Conservation (phyloP, 768 basidiomycete genomes). For the Lenzites betulinus region DNA sequence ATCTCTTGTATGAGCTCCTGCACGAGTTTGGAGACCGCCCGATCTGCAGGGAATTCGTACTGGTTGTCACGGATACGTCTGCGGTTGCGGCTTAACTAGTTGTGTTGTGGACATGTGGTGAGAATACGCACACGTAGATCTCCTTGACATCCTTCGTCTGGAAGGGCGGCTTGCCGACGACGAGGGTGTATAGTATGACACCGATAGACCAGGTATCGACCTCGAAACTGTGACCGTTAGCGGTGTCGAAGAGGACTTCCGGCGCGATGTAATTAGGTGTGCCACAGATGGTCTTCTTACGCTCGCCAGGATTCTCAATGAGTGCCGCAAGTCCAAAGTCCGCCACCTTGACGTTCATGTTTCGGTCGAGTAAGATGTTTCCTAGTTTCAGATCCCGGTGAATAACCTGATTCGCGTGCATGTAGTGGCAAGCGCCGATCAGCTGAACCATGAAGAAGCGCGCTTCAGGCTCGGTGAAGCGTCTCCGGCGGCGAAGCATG, state of each 20-base stretch:
- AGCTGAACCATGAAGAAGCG: conserved; percentile 94
- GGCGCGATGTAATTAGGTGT: conserved; percentile 99
- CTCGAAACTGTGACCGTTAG: conserved; percentile 96
- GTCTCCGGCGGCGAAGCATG: conserved; percentile 81
- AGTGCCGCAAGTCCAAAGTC: conserved; percentile 97
- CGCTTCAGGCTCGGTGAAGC: conserved; percentile 90
- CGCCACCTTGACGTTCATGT: conserved; percentile 96
- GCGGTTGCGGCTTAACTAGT: not conserved
- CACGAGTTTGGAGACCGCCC: conserved; percentile 67
- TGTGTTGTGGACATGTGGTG: not conserved
- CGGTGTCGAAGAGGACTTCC: conserved; percentile 94
- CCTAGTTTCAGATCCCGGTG: conserved; percentile 97
- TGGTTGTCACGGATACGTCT: conserved; percentile 93
- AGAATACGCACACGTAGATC: conserved; percentile 77
- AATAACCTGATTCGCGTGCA: conserved; percentile 96
- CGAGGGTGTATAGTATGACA: conserved; percentile 93
- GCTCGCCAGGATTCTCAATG: conserved; percentile 93
- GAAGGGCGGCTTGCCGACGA: conserved; percentile 96
- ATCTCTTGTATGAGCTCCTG: conserved; percentile 81
- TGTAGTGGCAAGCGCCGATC: conserved; percentile 94
- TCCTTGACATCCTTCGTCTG: conserved; percentile 98
- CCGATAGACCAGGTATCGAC: conserved; percentile 98
- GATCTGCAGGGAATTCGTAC: conserved; percentile 87
- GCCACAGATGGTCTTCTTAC: conserved; percentile 99
- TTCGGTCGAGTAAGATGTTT: conserved; percentile 86